Conservation (phyloP, 2,329 filamentous ascomycete species). For the Bipolaris cookei region DNA sequence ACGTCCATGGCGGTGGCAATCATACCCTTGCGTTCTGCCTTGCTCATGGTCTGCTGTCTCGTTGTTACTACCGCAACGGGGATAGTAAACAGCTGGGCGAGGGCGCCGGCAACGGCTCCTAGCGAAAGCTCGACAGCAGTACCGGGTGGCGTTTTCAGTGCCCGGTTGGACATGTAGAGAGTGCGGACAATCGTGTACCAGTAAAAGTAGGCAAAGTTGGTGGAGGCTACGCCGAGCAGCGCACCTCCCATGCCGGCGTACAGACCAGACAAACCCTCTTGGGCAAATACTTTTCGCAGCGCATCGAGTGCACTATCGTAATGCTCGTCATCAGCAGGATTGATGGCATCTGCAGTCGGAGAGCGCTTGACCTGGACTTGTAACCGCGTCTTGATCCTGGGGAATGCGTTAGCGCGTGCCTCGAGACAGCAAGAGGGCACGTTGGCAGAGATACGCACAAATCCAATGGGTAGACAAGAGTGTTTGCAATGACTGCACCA, state of each 20-base stretch:
- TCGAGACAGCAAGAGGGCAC: not conserved
- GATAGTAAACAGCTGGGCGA: constrained; percentile 96
- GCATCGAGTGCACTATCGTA: constrained; percentile 90
- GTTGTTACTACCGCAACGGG: constrained; percentile 95
- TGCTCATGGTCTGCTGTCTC: constrained; percentile 90
- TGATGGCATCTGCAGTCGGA: constrained; percentile 48
- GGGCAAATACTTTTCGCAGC: constrained; percentile 78
- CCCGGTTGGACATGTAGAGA: constrained; percentile 70
- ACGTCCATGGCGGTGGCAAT: constrained; percentile 89
- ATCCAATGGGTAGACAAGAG: constrained; percentile 93
- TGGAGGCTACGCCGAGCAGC: constrained; percentile 89
- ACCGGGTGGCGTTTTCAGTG: constrained; percentile 68
- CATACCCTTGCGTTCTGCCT: constrained; percentile 82
- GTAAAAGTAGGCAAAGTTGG: constrained; percentile 99
- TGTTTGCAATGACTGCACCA: constrained; percentile 92
- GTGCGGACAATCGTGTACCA: constrained; percentile 92
- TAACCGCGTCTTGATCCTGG: constrained; percentile 90
- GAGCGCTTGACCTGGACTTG: constrained; percentile 86
- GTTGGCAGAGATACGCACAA: constrained; percentile 67
- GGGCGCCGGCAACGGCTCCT: constrained; percentile 84
- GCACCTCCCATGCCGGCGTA: constrained; percentile 89
- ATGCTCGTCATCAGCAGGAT: constrained; percentile 65
- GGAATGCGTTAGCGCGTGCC: constrained; percentile 12
- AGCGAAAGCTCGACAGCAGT: constrained; percentile 83
- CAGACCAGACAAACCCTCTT: constrained; percentile 80